Evolutionary conservation across 371 early-diverging fungal species (phyloP).

Genomic region (Mortierella sp.): DNA sequence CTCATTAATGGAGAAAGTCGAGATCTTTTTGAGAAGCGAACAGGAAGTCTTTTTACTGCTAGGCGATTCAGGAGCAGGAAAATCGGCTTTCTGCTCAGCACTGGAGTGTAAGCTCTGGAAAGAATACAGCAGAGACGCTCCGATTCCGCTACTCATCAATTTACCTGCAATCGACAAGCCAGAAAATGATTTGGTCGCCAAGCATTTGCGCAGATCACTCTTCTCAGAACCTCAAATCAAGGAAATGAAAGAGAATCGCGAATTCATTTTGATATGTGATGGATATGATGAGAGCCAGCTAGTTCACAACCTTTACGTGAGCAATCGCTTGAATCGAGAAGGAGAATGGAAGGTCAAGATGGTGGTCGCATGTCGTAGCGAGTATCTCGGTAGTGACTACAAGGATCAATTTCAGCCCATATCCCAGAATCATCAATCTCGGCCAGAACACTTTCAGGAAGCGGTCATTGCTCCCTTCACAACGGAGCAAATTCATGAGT

Average conservation of each 20-base stretch:
- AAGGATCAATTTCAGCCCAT: slow-evolving; percentile 8
- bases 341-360: slow-evolving; percentile 8
- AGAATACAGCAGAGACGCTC: not conserved
- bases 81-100: slow-evolving; percentile 13
- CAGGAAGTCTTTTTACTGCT: slow-evolving; percentile 12
- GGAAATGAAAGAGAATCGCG: slow-evolving; percentile 5
- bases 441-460: not conserved
- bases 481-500: slow-evolving; percentile 7
- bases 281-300: too few relatives aligned
- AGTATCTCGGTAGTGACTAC: slow-evolving; percentile 13
- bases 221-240: slow-evolving; percentile 16
- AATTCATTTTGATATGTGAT: too few relatives aligned
- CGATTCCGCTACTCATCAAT: slow-evolving; percentile 11
- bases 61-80: slow-evolving; percentile 22
- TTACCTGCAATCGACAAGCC: slow-evolving; percentile 14
- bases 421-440: not conserved
- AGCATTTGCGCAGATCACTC: not conserved
- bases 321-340: slow-evolving; percentile 8
- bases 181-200: slow-evolving; percentile 4
- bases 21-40: not conserved
- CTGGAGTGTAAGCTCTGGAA: slow-evolving; percentile 10
- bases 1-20: slow-evolving; percentile 3
- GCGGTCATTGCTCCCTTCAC: slow-evolving; percentile 13
- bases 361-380: slow-evolving; percentile 20
- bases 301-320: not conserved